Evolutionary conservation across 306 rosid genomes (phyloP), one percentile per base, ranked within the genome.

Genomic region (Prunus mume): DNA sequence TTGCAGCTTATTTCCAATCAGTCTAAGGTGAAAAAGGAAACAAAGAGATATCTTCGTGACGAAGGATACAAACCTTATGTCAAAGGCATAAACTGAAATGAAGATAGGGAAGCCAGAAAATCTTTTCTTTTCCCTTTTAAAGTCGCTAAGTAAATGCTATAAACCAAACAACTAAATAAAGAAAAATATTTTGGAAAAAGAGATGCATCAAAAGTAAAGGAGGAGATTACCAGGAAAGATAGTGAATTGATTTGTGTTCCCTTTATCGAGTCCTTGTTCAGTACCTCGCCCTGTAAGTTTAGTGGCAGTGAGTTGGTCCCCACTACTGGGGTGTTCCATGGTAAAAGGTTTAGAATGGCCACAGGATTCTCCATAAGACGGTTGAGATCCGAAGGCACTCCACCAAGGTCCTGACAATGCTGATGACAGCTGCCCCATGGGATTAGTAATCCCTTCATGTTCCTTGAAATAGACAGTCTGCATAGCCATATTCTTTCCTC

Each of bases 151-250:
- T 30, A 13, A 47, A 34, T 55, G 67, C 30, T 30, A 17, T 41
- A 1, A 45, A 43, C 67, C 28, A 24, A 41, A 3, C 34, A 41
- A 61, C 61, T 47, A 50, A 50, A 55, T 13, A 64, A 18, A 11
- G 54, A 41, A 14, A 15, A 13, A 25, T 45, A 61, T 41, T 19
- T 18, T 15, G 19, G 47, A 34, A 41, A 62, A 61, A 20, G 17
- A 68, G 41, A 69, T 11, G n/a, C 38, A 75, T 58, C 32, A 74
- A 62, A 18, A 46, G 6, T 68, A 19, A 65, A 78, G 51, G 46
- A 69, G 22, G 24, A 69, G 69, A 47, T 80, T 87, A 94, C 98
- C 98, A 72, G 93, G 85, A 83, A 89, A 90, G 75, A 94, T 84
- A 30, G 94, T 75, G 78, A 94, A 92, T 75, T 87, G 93, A 71